Percentiles rank a stretch among this genome's conserved stretches.
These are phyloP conservation scores for Thymus quinquecostatus DNA, from an alignment of 257 asterid genomes.

Conservation along the genomic window DNA sequence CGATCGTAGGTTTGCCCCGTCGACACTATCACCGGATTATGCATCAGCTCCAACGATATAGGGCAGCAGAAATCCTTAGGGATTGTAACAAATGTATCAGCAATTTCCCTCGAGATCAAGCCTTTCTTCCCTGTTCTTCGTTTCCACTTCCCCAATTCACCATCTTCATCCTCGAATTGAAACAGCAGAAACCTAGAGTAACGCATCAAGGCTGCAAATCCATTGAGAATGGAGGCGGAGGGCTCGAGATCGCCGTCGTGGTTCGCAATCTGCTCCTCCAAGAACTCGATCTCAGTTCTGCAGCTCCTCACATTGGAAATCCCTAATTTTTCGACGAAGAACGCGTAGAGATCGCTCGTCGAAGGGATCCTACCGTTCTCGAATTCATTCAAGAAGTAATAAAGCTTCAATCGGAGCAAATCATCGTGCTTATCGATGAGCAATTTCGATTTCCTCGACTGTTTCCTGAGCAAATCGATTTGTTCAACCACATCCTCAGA, in stretches of 20 bases:
- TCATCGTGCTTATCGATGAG: slow-evolving; percentile 65
- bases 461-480: slow-evolving; percentile 63
- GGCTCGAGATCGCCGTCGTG: slow-evolving; percentile 90
- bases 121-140: slow-evolving; percentile 53
- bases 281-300: slow-evolving; percentile 76
- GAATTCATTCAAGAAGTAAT: slow-evolving; percentile 68
- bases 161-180: slow-evolving; percentile 77
- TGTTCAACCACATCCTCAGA: slow-evolving; percentile 77
- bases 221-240: slow-evolving; percentile 58
- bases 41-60: slow-evolving; percentile 81
- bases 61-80: slow-evolving; percentile 94
- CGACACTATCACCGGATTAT: slow-evolving; percentile 81
- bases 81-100: slow-evolving; percentile 63
- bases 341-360: slow-evolving; percentile 43
- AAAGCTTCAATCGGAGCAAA: slow-evolving; percentile 57
- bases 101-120: slow-evolving; percentile 61
- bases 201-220: slow-evolving; percentile 71
- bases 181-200: slow-evolving; percentile 82
- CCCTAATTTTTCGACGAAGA: slow-evolving; percentile 62
- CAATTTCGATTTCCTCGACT: slow-evolving; percentile 57
- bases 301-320: slow-evolving; percentile 56
- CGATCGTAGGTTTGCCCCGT: slow-evolving; percentile 97
- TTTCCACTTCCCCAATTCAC: slow-evolving; percentile 56
- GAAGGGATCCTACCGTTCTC: slow-evolving; percentile 69
- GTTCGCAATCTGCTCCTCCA: slow-evolving; percentile 88